A percentile compares a stretch with the other conserved stretches of the same genome.
These are phyloP conservation scores for Plasmodium falciparum DNA, from an alignment of 169 alveolate species.

Conservation along the genomic window DNA sequence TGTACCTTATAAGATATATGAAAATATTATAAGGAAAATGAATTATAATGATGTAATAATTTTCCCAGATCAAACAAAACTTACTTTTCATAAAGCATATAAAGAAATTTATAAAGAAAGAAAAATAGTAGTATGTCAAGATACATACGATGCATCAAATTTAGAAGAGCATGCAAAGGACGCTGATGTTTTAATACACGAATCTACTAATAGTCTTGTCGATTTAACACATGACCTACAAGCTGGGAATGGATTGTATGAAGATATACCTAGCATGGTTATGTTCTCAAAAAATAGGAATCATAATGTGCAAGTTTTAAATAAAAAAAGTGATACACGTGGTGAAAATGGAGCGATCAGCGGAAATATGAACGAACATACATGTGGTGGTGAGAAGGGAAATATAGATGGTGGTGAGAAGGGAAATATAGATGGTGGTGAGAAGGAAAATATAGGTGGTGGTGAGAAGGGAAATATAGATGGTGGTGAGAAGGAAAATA, in stretches of 20 bases:
- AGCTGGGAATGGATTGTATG: background rate
- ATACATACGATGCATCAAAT: slow-evolving; percentile 80
- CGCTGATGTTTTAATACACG: slow-evolving; percentile 85
- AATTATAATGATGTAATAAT: slow-evolving; percentile 1
- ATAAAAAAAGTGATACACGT: background rate
- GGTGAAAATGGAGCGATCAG: background rate
- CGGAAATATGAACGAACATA: background rate
- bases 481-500: background rate
- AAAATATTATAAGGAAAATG: slow-evolving; percentile 66
- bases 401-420: background rate
- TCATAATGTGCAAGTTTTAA: background rate
- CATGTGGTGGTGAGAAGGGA: too few relatives aligned
- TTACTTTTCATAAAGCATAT: slow-evolving; percentile 27
- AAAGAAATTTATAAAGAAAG: slow-evolving; percentile 47
- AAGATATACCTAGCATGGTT: background rate
- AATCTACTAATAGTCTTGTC: slow-evolving; percentile 79
- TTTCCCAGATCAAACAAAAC: slow-evolving; percentile 26
- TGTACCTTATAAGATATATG: slow-evolving; percentile 49
- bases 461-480: too few relatives aligned
- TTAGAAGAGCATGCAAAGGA: slow-evolving; percentile 79
- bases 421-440: too few relatives aligned
- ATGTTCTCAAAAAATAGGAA: too few relatives aligned
- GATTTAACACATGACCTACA: slow-evolving; percentile 22
- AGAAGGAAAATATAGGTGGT: background rate
- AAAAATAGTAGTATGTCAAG: slow-evolving; percentile 85